Base-by-base conservation (phyloP, 2,329 filamentous ascomycete genomes). In the Fusarium sp. region DNA sequence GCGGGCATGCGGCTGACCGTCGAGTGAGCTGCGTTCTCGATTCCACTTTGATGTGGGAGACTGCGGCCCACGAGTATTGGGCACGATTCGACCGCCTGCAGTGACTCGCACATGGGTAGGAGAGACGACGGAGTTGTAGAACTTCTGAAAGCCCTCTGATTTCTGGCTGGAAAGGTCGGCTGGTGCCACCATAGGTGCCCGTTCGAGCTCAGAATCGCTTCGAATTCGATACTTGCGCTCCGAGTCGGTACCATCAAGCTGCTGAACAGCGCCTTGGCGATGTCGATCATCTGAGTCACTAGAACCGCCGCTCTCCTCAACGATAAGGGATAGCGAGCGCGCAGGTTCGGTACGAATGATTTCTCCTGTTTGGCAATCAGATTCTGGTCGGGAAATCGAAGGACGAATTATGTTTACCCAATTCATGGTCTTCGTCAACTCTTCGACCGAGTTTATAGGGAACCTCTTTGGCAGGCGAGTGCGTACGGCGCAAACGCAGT, bases 101-200 rank as follows among this genome's bases (percentile, higher is more conserved):
- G 89, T 91, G 51, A 91, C 89, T 18, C 89, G 86, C 66, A 91
- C 85, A 76, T 91, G 88, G 16, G 88, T 89, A 10, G 89, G 89
- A 34, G 89, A 91, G 7, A 88, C 84, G n/a, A 91, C 89, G 13
- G 89, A 88, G 75, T 89, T 88, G 79, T 89, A 90, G 75, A 91
- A 91, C 54, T 85, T 83, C 76, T 89, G 86, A 70, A 91, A 91
- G n/a, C 89, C 89, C 75, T 90, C 88, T 34, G 84, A 84, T 70
- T 86, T 85, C 75, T 90, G 88, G 26, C 86, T 84, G 39, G 77
- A 78, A 34, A 86, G 77, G 11, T 83, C 86, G 21, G 82, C 77
- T 13, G 88, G 88, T 23, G 87, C 87, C 52, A 84, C 79, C 37
- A 88, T 79, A 9, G 87, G 86, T 48, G 85, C 84, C 43, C 75